Evolutionary conservation across 768 basidiomycete species (phyloP), one percentile per base, ranked within the genome.

Genomic region (Serpula lacrymans): DNA sequence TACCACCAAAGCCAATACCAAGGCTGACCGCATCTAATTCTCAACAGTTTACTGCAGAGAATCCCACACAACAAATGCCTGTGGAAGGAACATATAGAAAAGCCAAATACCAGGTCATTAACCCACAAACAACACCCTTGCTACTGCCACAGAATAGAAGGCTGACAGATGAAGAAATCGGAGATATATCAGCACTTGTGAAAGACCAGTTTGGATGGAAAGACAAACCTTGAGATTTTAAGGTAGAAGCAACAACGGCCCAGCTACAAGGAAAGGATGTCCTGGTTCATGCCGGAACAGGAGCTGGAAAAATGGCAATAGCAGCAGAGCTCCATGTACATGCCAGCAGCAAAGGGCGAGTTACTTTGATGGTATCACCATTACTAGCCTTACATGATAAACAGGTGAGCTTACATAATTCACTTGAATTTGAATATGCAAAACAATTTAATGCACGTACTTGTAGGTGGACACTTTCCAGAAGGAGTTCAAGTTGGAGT

Each of bases 381-480:
- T 43, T 71, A 1, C 49, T 70, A 1, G 59, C 63, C 0, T 58
- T 71, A 1, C 66, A 71, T 17, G 61, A 68, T 1, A 65, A 71
- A 40, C 57, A 58, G 55, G 64, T 65, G 11, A n/a, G n/a, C n/a
- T n/a, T n/a, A n/a, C n/a, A n/a, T n/a, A n/a, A n/a, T n/a, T n/a
- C n/a, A n/a, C n/a, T n/a, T n/a, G n/a, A n/a, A n/a, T n/a, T n/a
- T n/a, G n/a, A n/a, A n/a, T n/a, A n/a, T n/a, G n/a, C n/a, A n/a
- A n/a, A 7, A 43, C 46, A 42, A 28, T 32, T 14, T 25, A n/a
- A n/a, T n/a, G n/a, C n/a, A n/a, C n/a, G n/a, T n/a, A n/a, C n/a
- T n/a, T n/a, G 8, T 20, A 66, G 64, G 60, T 61, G 0, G 8
- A 35, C 7, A 68, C 66, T 0, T 68, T 67, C 27, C 14, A 37